phyloP scores from a whole-genome alignment of 2,329 filamentous ascomycete species.

The Apiospora saccharicola region DNA sequence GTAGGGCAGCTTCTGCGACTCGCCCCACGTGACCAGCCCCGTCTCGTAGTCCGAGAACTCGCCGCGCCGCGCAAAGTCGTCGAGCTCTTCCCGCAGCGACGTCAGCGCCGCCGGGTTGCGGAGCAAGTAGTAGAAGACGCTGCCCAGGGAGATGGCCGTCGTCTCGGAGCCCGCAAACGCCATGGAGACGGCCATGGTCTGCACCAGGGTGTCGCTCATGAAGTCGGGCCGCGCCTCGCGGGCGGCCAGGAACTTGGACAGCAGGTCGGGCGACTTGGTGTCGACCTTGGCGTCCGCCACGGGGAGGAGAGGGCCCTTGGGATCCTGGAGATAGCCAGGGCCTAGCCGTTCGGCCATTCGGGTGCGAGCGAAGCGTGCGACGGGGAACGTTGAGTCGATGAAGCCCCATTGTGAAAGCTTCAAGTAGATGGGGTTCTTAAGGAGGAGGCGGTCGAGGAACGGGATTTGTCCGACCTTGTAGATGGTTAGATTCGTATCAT shows the following conservation, averaged over 20 bases:
- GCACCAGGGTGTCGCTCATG: conserved; percentile 74
- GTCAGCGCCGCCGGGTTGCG: conserved; percentile 64
- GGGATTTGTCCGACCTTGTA: conserved; percentile 76
- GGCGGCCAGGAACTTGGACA: conserved; percentile 76
- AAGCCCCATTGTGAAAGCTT: conserved; percentile 72
- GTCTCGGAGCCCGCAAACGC: conserved; percentile 80
- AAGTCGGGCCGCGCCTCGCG: conserved; percentile 72
- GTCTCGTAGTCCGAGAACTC: conserved; percentile 58
- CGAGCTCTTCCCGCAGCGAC: conserved; percentile 68
- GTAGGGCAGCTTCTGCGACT: conserved; percentile 75
- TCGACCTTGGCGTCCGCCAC: conserved; percentile 47
- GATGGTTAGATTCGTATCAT: conserved; percentile 10
- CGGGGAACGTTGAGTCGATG: conserved; percentile 73
- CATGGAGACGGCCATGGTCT: conserved; percentile 77
- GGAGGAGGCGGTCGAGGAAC: conserved; percentile 71
- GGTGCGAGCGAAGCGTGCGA: conserved; percentile 74
- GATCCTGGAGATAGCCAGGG: conserved; percentile 47
- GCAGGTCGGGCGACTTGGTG: conserved; percentile 61
- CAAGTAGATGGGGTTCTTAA: conserved; percentile 78
- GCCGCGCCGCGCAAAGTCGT: conserved; percentile 62
- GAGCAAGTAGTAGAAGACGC: conserved; percentile 78
- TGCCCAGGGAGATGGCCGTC: conserved; percentile 75
- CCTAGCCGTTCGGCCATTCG: conserved; percentile 70
- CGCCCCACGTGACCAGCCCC: conserved; percentile 72
- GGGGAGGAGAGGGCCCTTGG: conserved; percentile 47